Percentiles rank a stretch among this genome's conserved stretches.
phyloP scores from a whole-genome alignment of 371 early-diverging fungal genomes.

The Syncephalastrum contaminatum region DNA sequence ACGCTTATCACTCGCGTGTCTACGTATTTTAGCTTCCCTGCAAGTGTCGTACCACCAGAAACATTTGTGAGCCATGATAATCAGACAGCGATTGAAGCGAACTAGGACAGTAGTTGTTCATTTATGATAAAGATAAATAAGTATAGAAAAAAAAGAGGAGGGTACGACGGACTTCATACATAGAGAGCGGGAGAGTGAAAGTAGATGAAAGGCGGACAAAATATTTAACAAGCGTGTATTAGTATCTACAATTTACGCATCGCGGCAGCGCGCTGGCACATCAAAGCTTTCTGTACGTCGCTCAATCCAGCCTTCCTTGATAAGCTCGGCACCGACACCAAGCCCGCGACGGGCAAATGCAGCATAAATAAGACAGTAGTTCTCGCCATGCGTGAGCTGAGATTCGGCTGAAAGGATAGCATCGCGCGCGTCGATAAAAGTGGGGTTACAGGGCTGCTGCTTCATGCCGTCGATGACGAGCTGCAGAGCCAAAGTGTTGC shows the following conservation, averaged over 20 bases:
- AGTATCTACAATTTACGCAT: neutral
- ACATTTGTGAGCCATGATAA: no score
- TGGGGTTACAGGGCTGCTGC: slow-evolving; percentile 90
- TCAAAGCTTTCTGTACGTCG: slow-evolving; percentile 62
- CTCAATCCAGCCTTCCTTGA: slow-evolving; percentile 65
- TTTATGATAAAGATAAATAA: no score
- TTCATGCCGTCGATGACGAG: slow-evolving; percentile 91
- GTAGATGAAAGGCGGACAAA: no score
- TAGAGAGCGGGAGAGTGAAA: no score
- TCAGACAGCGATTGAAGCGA: no score
- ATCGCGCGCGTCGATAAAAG: slow-evolving; percentile 90
- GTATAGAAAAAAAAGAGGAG: no score
- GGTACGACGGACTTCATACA: no score
- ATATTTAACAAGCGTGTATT: no score
- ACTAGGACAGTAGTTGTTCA: no score
- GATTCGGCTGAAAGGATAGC: slow-evolving; percentile 90
- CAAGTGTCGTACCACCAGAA: no score
- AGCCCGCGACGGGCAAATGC: slow-evolving; percentile 94
- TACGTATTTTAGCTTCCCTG: slow-evolving; percentile 45
- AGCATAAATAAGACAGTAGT: slow-evolving; percentile 84
- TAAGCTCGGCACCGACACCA: slow-evolving; percentile 69
- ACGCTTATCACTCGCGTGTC: slow-evolving; percentile 41
- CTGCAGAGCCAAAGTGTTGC: slow-evolving; percentile 88
- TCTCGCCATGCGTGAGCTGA: slow-evolving; percentile 72
- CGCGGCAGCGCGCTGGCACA: slow-evolving; percentile 49